Evolutionary conservation across 2,329 filamentous ascomycete genomes (phyloP), one percentile per base, ranked within the genome.

Genomic region (Parastagonospora avenae): DNA sequence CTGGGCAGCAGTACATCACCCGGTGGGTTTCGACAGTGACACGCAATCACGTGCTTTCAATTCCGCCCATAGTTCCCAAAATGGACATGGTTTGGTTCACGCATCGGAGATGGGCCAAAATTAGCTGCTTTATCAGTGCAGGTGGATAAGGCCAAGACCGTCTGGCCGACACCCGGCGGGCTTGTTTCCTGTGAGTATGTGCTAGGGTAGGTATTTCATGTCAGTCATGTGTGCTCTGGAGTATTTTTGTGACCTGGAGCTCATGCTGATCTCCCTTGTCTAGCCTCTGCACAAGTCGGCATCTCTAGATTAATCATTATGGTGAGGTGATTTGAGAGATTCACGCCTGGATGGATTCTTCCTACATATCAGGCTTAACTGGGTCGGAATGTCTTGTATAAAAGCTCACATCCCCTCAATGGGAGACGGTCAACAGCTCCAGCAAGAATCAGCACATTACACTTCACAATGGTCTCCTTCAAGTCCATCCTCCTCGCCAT

Each of bases 391-490:
- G 19, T 27, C 12, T 29, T 19, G 42, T 47, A 57, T 54, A 59
- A 52, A 59, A 59, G 42, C 39, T 40, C 35, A 35, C 12, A 16
- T 33, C 41, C 44, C 9, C 32, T 50, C 42, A 42, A 28, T 46
- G 14, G 19, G 14, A 19, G 14, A 42, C 14, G 41, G 33, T 46
- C 48, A 59, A 44, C 42, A 46, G 45, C 56, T 46, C 50, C 39
- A 38, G 31, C 45, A 49, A 41, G 11, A 15, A 47, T 28, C 40
- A 45, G 38, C 42, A 29, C 38, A 30, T 43, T 45, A 33, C 33
- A 42, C 12, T 24, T 47, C 47, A 55, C 36, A 11, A 65, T 64
- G 59, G 59, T 64, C 15, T 62, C 60, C 12, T 65, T 64, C 59
- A 64, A 56, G 36, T 53, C 57, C 11, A 48, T 65, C 38, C 50